These are phyloP conservation scores for Colletotrichum euphorbiae DNA, from an alignment of 2,329 filamentous ascomycete genomes.

Conservation along the genomic window DNA sequence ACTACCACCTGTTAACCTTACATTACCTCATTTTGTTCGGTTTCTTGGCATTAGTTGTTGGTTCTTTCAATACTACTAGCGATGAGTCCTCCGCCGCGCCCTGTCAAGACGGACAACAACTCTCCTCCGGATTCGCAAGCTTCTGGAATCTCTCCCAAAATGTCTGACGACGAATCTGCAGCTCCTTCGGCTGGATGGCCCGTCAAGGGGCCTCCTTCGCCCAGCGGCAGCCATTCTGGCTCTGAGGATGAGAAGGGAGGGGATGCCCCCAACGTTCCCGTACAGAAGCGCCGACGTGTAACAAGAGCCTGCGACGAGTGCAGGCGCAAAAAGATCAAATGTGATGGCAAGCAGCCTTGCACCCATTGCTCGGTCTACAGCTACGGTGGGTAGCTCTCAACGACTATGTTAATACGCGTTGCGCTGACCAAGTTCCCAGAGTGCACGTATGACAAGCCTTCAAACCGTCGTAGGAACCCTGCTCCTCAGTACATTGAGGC, in stretches of 20 bases:
- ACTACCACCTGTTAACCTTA: conserved; percentile 40
- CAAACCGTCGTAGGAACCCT: conserved; percentile 89
- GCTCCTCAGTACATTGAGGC: conserved; percentile 94
- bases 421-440: conserved; percentile 64
- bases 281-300: conserved; percentile 82
- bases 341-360: conserved; percentile 87
- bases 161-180: conserved; percentile 58
- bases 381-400: conserved; percentile 76
- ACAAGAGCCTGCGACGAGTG: conserved; percentile 87
- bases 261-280: conserved; percentile 62
- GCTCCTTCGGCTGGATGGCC: conserved; percentile 51
- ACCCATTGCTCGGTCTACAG: conserved; percentile 98
- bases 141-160: conserved; percentile 49
- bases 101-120: conserved; percentile 38
- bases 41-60: conserved; percentile 1
- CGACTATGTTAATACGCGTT: not conserved
- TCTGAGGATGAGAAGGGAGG: conserved; percentile 52
- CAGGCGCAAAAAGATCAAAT: conserved; percentile 88
- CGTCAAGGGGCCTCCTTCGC: conserved; percentile 51
- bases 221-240: conserved; percentile 58
- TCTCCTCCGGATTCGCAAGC: conserved; percentile 31
- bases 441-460: conserved; percentile 95
- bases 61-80: conserved; percentile 29
- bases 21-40: not conserved
- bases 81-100: conserved; percentile 36